Evolutionary conservation across 108 stramenopile genomes (phyloP).

Genomic region (Chaetoceros muelleri): DNA sequence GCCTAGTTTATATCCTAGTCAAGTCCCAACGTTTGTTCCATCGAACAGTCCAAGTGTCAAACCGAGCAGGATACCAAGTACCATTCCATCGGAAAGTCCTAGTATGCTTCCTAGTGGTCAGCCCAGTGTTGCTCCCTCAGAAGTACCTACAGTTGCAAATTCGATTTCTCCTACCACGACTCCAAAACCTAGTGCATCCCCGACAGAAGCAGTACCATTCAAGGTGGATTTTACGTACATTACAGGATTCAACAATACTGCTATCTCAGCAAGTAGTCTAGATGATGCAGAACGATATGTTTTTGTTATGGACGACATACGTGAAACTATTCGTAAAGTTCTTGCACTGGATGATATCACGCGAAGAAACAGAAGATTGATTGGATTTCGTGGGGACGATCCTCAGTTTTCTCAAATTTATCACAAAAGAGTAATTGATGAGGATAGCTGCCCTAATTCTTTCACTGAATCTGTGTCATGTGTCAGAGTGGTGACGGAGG

Average conservation of each 20-base stretch:
- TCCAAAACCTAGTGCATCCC: not conserved
- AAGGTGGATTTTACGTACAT: not conserved
- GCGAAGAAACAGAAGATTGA: not conserved
- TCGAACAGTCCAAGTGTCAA: not conserved
- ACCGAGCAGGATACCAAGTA: slow-evolving; percentile 1
- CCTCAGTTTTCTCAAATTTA: not conserved
- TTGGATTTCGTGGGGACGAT: not conserved
- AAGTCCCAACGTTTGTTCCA: not conserved
- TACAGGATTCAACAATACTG: not conserved
- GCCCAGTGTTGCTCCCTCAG: no score
- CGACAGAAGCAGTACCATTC: not conserved
- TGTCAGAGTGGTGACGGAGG: not conserved
- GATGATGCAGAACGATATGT: not conserved
- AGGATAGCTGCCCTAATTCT: not conserved
- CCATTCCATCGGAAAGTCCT: not conserved
- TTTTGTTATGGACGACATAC: not conserved
- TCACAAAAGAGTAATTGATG: not conserved
- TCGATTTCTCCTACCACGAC: not conserved
- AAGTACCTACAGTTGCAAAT: not conserved
- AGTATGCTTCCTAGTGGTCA: no score
- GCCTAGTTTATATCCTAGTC: not conserved
- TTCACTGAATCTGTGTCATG: not conserved
- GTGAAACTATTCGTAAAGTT: not conserved
- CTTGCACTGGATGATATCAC: not conserved
- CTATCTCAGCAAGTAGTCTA: not conserved